Base-by-base conservation (phyloP, 164 flowering plant genomes). In the Hamamelis virginiana region DNA sequence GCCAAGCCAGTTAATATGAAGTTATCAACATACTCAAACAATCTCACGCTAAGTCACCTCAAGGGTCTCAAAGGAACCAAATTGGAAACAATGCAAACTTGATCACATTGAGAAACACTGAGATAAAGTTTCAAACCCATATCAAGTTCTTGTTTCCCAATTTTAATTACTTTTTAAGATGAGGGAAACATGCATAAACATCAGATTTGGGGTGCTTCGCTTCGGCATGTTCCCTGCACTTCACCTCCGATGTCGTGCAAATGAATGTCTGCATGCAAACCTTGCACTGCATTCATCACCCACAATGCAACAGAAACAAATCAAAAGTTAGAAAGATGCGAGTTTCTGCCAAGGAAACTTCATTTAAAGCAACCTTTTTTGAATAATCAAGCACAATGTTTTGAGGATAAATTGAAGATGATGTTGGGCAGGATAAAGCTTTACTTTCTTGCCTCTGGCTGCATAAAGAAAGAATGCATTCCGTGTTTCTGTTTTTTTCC, bases 181-280 rank as follows among this genome's bases (percentile, higher is more conserved):
- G 94, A 33, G 96, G 93, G 59, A 92, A 92, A 64, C 96, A 90
- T 8, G 87, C 59, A 44, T 27, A 22, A 45, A 87, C 68, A 67
- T 89, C 96, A 41, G 85, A 69, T 57, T 91, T 91, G 18, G 95
- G 97, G 71, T 91, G 97, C 86, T 90, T 91, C 0, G 93, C 90
- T 69, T 90, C 97, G 8, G 94, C 96, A 77, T 92, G 97, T 76
- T 92, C 97, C 84, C 79, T 86, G 84, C 97, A 92, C 72, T 92
- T 92, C 77, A 84, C 94, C 84, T 92, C 97, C 0, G 97, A 80
- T 0, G 97, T 88, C 16, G 97, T 91, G 82, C 94, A 87, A 18
- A 91, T 91, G 75, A 91, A 91, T 48, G 97, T 90, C 79, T 92
- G 97, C 94, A 92, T 88, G 70, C 98, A 92, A 70, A 92, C 97